Conservation (phyloP, 2,329 filamentous ascomycete species). For the Gaeumannomyces sp. region DNA sequence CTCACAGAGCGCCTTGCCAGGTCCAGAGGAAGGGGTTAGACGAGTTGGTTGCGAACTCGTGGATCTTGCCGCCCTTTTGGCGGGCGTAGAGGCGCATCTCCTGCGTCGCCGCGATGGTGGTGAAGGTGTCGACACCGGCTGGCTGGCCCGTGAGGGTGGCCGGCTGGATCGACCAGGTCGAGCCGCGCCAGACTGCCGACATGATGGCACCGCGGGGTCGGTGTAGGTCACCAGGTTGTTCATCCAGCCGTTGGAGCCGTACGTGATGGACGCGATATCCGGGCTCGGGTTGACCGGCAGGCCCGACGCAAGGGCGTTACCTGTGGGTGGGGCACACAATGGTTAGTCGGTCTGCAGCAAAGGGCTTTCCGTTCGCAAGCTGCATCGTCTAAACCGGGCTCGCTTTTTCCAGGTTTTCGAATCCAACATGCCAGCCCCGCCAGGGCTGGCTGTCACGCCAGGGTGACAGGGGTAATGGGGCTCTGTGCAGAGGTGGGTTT, state of each 20-base stretch:
- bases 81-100: not conserved
- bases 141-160: not conserved
- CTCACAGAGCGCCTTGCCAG: not conserved
- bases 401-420: too few relatives aligned
- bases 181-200: constrained; percentile 6
- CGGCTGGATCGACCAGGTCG: not conserved
- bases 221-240: constrained; percentile 8
- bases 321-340: not conserved
- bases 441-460: not conserved
- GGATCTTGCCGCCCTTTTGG: constrained; percentile 1
- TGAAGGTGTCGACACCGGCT: not conserved
- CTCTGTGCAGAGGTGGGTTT: not conserved
- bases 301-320: constrained; percentile 3
- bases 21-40: constrained; percentile 8
- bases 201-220: not conserved
- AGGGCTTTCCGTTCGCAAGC: not conserved
- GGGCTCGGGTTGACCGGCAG: constrained; percentile 2
- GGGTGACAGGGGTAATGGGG: not conserved
- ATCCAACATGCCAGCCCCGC: too few relatives aligned
- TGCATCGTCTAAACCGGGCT: not conserved
- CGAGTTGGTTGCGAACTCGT: not conserved
- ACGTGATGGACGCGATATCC: constrained; percentile 6
- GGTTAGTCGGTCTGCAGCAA: not conserved
- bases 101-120: not conserved
- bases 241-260: constrained; percentile 5